phyloP scores from a whole-genome alignment of 225 moss, liverwort and hornwort species.

The Bryoerythrophyllum caledonicum region DNA sequence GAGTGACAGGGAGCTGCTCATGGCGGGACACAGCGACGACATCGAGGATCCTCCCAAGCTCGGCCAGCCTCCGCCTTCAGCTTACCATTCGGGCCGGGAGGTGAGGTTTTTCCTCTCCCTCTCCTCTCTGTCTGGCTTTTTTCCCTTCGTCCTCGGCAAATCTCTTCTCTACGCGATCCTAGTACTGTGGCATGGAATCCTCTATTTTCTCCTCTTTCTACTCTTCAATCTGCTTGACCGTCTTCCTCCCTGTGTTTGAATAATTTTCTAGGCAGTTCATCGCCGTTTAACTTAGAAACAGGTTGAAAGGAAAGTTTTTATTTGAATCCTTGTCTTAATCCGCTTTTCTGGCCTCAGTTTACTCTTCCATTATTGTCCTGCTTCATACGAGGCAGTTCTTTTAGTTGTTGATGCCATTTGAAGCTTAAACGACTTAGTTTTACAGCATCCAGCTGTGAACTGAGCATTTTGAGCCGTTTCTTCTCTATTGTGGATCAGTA shows the following conservation, averaged over 20 bases:
- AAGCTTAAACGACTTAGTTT: not conserved
- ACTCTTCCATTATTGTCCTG: not conserved
- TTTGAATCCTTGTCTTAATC: not conserved
- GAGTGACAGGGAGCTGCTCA: slow-evolving; percentile 87
- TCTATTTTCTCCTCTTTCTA: not conserved
- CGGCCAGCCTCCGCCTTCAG: slow-evolving; percentile 79
- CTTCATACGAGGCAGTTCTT: not conserved
- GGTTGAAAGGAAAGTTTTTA: not conserved
- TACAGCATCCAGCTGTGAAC: not conserved
- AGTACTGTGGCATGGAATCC: not conserved
- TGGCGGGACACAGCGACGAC: slow-evolving; percentile 80
- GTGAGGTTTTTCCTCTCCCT: slow-evolving; percentile 28
- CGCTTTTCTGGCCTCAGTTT: not conserved
- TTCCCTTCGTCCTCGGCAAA: not conserved
- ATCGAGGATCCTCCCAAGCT: slow-evolving; percentile 90
- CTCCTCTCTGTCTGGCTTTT: slow-evolving; percentile 10
- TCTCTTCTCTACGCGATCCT: not conserved
- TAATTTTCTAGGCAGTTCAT: not conserved
- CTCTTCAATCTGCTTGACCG: not conserved
- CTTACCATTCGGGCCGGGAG: slow-evolving; percentile 95
- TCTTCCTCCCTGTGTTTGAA: not conserved
- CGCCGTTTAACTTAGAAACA: not conserved
- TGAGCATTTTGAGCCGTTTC: not conserved
- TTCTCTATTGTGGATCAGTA: not conserved
- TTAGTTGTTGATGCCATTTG: slow-evolving; percentile 4